Base-by-base conservation (phyloP, 768 basidiomycete genomes). In the Mycena alexandri region DNA sequence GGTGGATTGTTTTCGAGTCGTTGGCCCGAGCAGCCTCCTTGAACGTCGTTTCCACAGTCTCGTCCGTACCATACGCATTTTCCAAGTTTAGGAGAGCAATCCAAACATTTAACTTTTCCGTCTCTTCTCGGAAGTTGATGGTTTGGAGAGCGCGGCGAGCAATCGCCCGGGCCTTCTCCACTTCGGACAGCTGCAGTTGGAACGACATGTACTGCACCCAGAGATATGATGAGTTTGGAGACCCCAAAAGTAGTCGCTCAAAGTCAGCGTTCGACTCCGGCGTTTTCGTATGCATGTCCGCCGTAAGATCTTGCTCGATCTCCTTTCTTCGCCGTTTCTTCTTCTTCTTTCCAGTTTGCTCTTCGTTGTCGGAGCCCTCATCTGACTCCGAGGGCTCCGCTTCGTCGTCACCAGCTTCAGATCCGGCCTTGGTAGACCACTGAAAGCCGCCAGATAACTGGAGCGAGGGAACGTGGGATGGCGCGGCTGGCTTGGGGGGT, bases 141-240 rank as follows among this genome's bases (percentile, higher is more conserved):
- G 91, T 91, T 67, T 87, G 84, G 50, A 98, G 83, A 6, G 96
- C 97, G 24, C 94, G 89, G 59, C 88, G 86, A 52, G 90, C 96
- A 57, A 96, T 90, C 76, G 93, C 90, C 48, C 95, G 87, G 16
- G 97, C 98, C 79, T 96, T 98, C 73, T 96, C 96, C 61, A 98
- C 83, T 79, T 99, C 97, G 34, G 96, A 94, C n/a, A 99, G 87
- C 71, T 95, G 95, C 13, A 99, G 84, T 74, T 96, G 95, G 88
- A 98, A 97, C 11, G 98, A 97, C 95, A 99, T 99, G 78, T 96
- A 99, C 78, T 98, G 96, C 65, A 99, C 91, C 98, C 98, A 99
- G 38, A 99, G 86, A 80, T 93, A 98, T 0, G 98, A 99, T 9
- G 96, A 99, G 76, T 98, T 95, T 2, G 98, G 97, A 0, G 97